These are phyloP conservation scores for Xylariaceae sp. DNA, from an alignment of 2,329 filamentous ascomycete species.

Conservation along the genomic window DNA sequence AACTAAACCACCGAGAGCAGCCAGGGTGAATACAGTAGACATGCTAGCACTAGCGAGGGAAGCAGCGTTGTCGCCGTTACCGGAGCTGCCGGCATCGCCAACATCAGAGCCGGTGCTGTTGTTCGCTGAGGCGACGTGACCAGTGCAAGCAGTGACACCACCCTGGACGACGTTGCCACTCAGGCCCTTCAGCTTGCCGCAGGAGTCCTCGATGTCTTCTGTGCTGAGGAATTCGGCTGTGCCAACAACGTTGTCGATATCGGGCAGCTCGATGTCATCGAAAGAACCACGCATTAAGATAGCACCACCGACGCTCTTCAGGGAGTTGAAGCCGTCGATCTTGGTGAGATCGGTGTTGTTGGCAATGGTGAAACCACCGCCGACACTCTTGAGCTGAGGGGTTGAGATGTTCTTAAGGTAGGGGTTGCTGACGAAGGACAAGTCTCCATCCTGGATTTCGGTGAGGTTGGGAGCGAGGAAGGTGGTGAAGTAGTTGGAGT, in stretches of 20 bases:
- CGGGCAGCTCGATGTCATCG: conserved; percentile 62
- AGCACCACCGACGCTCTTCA: conserved; percentile 70
- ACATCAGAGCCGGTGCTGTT: conserved; percentile 35
- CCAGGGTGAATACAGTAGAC: conserved; percentile 37
- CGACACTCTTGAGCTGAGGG: conserved; percentile 60
- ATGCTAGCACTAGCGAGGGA: conserved; percentile 45
- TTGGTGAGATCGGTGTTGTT: conserved; percentile 75
- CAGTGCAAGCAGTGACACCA: conserved; percentile 42
- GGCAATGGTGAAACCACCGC: conserved; percentile 73
- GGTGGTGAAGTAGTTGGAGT: conserved; percentile 64
- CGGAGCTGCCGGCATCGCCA: conserved; percentile 26
- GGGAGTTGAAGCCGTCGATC: conserved; percentile 62
- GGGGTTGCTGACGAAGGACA: conserved; percentile 60
- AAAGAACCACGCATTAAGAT: conserved; percentile 84
- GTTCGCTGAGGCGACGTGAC: conserved; percentile 50
- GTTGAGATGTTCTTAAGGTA: conserved; percentile 69
- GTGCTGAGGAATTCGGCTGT: conserved; percentile 66
- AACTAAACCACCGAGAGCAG: conserved; percentile 18
- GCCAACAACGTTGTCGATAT: conserved; percentile 63
- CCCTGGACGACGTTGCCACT: conserved; percentile 44
- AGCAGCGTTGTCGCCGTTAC: conserved; percentile 36
- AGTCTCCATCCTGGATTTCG: conserved; percentile 50
- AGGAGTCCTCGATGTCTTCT: conserved; percentile 51
- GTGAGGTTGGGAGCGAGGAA: conserved; percentile 68
- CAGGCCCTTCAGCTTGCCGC: conserved; percentile 49